Evolutionary conservation across 2,329 filamentous ascomycete species (phyloP).

Genomic region (Colletotrichum coccodes): DNA sequence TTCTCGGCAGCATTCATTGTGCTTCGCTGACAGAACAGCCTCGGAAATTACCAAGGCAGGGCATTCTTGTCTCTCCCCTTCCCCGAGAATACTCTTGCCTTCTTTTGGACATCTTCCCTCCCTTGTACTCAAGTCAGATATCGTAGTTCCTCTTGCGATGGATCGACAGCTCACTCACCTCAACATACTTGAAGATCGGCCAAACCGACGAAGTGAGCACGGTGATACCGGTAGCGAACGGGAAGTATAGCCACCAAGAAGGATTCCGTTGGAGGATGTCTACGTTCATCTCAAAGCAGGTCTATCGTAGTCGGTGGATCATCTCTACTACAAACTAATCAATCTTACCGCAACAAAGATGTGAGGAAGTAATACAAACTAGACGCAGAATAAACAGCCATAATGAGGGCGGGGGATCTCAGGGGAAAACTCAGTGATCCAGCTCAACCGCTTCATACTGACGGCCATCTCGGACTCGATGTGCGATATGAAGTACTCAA

Average conservation of each 20-base stretch:
- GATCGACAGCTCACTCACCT: neutral
- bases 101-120: too few species aligned
- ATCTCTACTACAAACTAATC: too few species aligned
- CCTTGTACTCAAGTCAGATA: too few species aligned
- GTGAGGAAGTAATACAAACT: neutral
- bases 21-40: too few species aligned
- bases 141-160: too few species aligned
- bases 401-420: neutral
- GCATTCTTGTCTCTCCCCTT: too few species aligned
- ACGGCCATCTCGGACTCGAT: too few species aligned
- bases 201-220: neutral
- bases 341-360: neutral
- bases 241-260: neutral
- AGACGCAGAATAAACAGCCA: neutral
- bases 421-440: neutral
- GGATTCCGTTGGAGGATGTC: neutral
- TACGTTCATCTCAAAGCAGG: neutral
- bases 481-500: too few species aligned
- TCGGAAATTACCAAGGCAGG: too few species aligned
- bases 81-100: too few species aligned
- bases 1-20: too few species aligned
- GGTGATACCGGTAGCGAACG: neutral
- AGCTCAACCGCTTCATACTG: neutral
- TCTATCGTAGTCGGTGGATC: neutral
- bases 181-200: neutral